Percentiles rank a stretch among this genome's conserved stretches.
Conservation (phyloP, 139 green algal species). For the Yamagishiella unicocca region DNA sequence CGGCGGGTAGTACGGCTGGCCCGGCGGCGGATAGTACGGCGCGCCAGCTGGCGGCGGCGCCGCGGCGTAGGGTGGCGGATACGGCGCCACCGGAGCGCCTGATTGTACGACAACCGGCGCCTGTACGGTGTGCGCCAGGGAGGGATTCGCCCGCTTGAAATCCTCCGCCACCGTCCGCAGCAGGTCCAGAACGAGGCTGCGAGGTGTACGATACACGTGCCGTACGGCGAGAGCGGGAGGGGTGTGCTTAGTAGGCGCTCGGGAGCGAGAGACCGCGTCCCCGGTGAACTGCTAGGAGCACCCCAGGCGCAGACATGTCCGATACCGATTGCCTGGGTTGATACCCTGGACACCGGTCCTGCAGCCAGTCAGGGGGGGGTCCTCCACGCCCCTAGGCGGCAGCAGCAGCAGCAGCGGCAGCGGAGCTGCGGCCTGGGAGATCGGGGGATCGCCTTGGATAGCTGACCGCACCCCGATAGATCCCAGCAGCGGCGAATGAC, state of each 20-base stretch:
- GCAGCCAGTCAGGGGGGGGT: too few species aligned
- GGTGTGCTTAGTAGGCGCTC: too few species aligned
- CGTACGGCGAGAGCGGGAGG: background rate
- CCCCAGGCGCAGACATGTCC: too few species aligned
- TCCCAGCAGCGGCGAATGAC: background rate
- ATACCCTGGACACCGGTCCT: too few species aligned
- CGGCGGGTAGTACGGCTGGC: slow-evolving; percentile 26
- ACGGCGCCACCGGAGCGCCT: background rate
- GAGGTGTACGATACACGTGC: background rate
- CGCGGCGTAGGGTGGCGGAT: slow-evolving; percentile 16
- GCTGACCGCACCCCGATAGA: too few species aligned
- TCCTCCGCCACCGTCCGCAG: slow-evolving; percentile 46
- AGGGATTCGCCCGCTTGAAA: slow-evolving; percentile 25
- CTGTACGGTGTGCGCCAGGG: slow-evolving; percentile 31
- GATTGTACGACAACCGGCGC: background rate
- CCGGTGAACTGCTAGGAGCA: too few species aligned
- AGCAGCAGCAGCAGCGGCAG: too few species aligned
- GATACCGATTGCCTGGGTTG: too few species aligned
- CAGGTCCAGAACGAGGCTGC: slow-evolving; percentile 52
- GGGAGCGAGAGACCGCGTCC: too few species aligned
- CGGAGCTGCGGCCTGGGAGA: too few species aligned
- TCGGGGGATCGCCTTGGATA: too few species aligned
- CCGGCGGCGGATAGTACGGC: slow-evolving; percentile 14
- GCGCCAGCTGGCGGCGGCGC: background rate
- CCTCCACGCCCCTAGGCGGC: too few species aligned